Base-by-base conservation (phyloP, 2,329 filamentous ascomycete species). In the Canariomyces notabilis region DNA sequence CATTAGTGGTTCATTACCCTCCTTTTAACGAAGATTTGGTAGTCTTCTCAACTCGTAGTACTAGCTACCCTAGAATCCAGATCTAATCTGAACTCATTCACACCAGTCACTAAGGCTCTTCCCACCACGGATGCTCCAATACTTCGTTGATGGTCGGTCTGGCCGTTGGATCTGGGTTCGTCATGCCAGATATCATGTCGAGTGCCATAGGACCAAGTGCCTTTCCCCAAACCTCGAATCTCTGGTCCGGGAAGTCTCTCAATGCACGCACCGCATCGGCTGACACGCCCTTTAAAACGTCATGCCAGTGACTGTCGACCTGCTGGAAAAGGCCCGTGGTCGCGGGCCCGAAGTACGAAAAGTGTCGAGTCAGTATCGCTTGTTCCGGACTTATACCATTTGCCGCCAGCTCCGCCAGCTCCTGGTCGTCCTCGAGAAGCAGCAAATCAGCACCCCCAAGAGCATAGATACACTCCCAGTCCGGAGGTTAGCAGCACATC, bases 341-440 rank as follows among this genome's bases (percentile, higher is more conserved):
- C 2, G 40, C 20, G 12, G 7, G 37, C 20, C 42, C 42, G 6
- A 39, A 45, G 6, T 39, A 45, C 11, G 20, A 5, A 6, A 46
- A 46, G 21, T 40, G 37, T 31, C 37, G 37, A 40, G 37, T 31
- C 12, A 46, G 32, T 14, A 46, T 46, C 9, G 40, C 43, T 32
- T 40, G 6, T 2, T 36, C 4, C 18, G 31, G 37, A 3, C 6
- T 31, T 15, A 46, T 41, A 4, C 37, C 36, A 15, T 5, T 4
- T 19, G 33, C 14, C 20, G 23, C 26, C 6, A 44, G 35, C 26
- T 44, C 26, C 8, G 8, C 26, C 3, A 29, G 26, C 26, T 3
- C 42, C 26, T 32, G 1, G 5, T 45, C 14, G 20, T 45, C 15
- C 12, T 45, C 21, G 2, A 45, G 5, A 20, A 39, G 29, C 36